Evolutionary conservation across 169 alveolate species (phyloP).

Genomic region (Theileria sp.): DNA sequence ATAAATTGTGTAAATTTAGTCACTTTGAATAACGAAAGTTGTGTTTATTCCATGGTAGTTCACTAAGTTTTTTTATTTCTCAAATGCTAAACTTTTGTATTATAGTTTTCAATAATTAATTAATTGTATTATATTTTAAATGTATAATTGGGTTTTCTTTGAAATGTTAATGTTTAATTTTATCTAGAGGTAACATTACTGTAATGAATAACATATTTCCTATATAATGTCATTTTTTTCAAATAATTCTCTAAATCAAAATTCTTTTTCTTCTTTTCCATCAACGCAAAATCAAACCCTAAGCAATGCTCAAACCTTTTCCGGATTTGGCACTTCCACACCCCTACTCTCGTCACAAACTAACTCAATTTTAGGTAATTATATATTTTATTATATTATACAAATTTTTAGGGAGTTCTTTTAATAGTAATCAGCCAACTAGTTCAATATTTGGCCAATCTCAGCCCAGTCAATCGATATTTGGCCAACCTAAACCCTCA

Average conservation of each 20-base stretch:
- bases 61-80: neutral
- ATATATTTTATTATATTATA: neutral
- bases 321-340: neutral
- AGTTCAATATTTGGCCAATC: conserved; percentile 11
- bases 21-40: neutral
- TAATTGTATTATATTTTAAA: neutral
- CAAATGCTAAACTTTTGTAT: neutral
- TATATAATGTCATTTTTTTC: conserved; percentile 23
- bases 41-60: neutral
- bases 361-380: conserved; percentile 4
- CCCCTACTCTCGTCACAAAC: neutral
- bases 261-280: conserved; percentile 18
- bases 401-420: neutral
- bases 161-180: neutral
- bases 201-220: neutral
- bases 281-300: conserved; percentile 12
- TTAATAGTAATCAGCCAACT: neutral
- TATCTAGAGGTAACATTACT: neutral
- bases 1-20: neutral
- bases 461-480: conserved; percentile 12
- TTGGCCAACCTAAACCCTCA: conserved; percentile 11
- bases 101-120: neutral
- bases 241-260: conserved; percentile 10
- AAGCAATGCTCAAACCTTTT: neutral
- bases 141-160: neutral